These are phyloP conservation scores for Eutypella sp. DNA, from an alignment of 2,329 filamentous ascomycete species.

Conservation along the genomic window DNA sequence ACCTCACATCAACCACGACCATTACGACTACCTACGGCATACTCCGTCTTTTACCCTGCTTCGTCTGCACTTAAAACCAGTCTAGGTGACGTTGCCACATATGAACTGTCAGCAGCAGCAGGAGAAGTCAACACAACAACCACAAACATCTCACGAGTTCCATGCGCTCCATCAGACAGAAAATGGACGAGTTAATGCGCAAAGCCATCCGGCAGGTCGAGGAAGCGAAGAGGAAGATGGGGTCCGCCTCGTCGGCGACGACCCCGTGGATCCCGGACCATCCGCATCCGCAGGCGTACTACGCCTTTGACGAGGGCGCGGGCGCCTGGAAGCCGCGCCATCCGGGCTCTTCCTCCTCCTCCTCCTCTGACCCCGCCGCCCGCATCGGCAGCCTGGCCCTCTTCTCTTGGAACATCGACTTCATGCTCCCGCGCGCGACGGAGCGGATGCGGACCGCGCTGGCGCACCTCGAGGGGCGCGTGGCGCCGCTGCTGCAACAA, in stretches of 20 bases:
- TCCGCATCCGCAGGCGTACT: conserved; percentile 20
- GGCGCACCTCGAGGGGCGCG: conserved; percentile 14
- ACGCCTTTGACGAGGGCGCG: conserved; percentile 12
- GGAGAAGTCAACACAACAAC: no score
- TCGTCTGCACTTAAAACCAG: no score
- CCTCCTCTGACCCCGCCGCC: neutral
- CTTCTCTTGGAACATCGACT: conserved; percentile 30
- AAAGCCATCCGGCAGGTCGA: conserved; percentile 14
- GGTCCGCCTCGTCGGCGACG: neutral
- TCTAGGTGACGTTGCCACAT: no score
- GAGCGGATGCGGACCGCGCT: conserved; percentile 23
- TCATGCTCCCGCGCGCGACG: conserved; percentile 22
- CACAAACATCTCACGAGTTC: neutral
- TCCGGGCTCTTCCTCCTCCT: neutral
- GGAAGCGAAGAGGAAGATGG: conserved; percentile 7
- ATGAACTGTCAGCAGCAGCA: no score
- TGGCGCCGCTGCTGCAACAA: conserved; percentile 1
- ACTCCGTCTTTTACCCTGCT: no score
- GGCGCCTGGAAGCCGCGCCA: conserved; percentile 13
- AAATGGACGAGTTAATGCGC: conserved; percentile 20
- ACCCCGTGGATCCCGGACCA: conserved; percentile 21
- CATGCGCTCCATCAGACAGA: neutral
- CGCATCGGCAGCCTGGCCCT: conserved; percentile 17
- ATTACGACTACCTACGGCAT: no score
- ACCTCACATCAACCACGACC: no score